Base-by-base conservation (phyloP, 139 green algal genomes). In the Chlamydomonas eustigma region DNA sequence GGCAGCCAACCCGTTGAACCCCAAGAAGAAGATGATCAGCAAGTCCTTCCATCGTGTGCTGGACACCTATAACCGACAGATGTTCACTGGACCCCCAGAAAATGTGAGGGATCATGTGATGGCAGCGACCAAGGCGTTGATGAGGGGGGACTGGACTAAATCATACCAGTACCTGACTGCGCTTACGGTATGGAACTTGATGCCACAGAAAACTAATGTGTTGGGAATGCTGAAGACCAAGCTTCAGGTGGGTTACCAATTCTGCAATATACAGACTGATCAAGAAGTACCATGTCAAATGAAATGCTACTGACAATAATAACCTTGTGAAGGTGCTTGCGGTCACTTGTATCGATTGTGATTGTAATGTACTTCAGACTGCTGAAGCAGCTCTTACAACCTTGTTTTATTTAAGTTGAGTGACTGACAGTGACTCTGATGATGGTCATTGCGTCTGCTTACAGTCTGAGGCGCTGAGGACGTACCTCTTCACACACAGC, bases 21-120 rank as follows among this genome's bases (percentile, higher is more conserved):
- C 76, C 37, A 90, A 87, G 78, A 88, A 88, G 81, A 82, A 84
- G 32, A 80, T 91, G 38, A 88, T 92, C 44, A 91, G 81, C 83
- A 95, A 96, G 83, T 86, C 89, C 50, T 95, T 98, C 88, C 80
- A 88, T 65, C 85, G 96, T 51, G 88, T 99, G 58, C 81, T 98
- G 64, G 94, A 98, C 76, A 97, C 94, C 38, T 97, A 98, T 78
- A 90, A 93, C 36, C 82, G 88, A 39, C 94, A 83, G 78, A 83
- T 79, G 77, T 68, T 83, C 50, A 74, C 44, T 3, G 95, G 95
- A 1, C 96, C 96, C 5, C 94, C 96, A 37, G 96, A 99, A 88
- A 98, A 94, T 52, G 94, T 99, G 71, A 89, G 96, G 50, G 96
- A 99, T 83, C 92, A 98, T 81, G 86, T 98, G 18, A 97, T 99